phyloP scores from a whole-genome alignment of 2,329 filamentous ascomycete species.

The Penicillium concentricum region DNA sequence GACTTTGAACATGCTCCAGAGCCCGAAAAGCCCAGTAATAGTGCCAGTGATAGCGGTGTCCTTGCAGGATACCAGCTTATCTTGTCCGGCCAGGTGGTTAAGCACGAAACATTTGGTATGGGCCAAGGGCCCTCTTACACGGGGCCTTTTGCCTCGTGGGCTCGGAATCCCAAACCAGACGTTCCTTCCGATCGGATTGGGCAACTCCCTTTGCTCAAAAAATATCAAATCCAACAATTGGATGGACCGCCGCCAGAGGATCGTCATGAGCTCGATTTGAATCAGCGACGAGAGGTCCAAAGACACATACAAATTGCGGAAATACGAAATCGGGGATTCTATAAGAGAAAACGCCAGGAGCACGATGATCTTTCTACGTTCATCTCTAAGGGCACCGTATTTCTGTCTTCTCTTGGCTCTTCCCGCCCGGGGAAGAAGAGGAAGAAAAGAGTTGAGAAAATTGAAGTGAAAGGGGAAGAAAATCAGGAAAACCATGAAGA shows the following conservation, averaged over 20 bases:
- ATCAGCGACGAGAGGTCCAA: constrained; percentile 18
- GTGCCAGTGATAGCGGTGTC: constrained; percentile 20
- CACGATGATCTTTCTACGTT: neutral
- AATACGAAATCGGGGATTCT: constrained; percentile 28
- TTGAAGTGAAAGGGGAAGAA: neutral
- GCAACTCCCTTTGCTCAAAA: constrained; percentile 23
- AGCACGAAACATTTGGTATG: constrained; percentile 39
- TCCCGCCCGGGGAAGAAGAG: neutral
- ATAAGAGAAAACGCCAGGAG: constrained; percentile 18
- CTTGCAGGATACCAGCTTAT: constrained; percentile 29
- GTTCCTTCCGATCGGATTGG: constrained; percentile 23
- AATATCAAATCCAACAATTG: constrained; percentile 34
- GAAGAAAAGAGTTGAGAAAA: neutral
- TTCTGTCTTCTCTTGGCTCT: neutral
- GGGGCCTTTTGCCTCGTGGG: constrained; percentile 44
- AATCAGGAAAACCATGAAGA: neutral
- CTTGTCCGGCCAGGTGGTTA: constrained; percentile 32
- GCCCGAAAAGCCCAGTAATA: neutral
- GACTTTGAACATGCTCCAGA: constrained; percentile 27
- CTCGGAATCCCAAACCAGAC: constrained; percentile 25
- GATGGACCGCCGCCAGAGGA: constrained; percentile 22
- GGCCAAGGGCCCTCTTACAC: constrained; percentile 42
- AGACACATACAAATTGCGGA: constrained; percentile 27
- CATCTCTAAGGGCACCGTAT: neutral
- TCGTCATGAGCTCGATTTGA: constrained; percentile 22